phyloP scores from a whole-genome alignment of 2,329 filamentous ascomycete species.

The Purpureocillium takamizusanense region DNA sequence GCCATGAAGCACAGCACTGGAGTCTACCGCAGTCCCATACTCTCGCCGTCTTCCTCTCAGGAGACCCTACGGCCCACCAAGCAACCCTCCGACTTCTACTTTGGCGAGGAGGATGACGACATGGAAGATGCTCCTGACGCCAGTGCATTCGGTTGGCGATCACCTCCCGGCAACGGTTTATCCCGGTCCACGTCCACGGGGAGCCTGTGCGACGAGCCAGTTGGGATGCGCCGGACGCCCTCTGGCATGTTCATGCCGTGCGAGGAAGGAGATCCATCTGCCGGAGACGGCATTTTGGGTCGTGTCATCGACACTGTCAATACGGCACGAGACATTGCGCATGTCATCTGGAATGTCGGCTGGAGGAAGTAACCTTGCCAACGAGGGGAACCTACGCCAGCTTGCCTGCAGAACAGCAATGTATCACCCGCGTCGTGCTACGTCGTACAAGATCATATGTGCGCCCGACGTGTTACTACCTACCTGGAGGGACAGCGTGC shows the following conservation, averaged over 20 bases:
- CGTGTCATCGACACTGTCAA: conserved; percentile 75
- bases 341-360: conserved; percentile 65
- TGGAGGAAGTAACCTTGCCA: conserved; percentile 39
- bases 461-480: no score
- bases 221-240: conserved; percentile 64
- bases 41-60: conserved; percentile 71
- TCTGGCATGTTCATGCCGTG: conserved; percentile 91
- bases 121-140: conserved; percentile 25
- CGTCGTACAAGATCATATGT: no score
- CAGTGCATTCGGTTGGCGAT: conserved; percentile 21
- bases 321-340: conserved; percentile 60
- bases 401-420: no score
- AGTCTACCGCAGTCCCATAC: conserved; percentile 35
- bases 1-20: conserved; percentile 52
- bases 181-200: conserved; percentile 38
- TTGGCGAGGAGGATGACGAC: conserved; percentile 51
- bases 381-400: no score
- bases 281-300: conserved; percentile 60
- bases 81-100: conserved; percentile 54
- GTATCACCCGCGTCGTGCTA: no score
- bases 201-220: conserved; percentile 41
- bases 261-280: conserved; percentile 59
- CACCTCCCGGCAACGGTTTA: conserved; percentile 22
- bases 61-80: conserved; percentile 70
- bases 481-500: no score